These are phyloP conservation scores for Leccinum disarticulatum DNA, from an alignment of 768 basidiomycete genomes.

Conservation along the genomic window DNA sequence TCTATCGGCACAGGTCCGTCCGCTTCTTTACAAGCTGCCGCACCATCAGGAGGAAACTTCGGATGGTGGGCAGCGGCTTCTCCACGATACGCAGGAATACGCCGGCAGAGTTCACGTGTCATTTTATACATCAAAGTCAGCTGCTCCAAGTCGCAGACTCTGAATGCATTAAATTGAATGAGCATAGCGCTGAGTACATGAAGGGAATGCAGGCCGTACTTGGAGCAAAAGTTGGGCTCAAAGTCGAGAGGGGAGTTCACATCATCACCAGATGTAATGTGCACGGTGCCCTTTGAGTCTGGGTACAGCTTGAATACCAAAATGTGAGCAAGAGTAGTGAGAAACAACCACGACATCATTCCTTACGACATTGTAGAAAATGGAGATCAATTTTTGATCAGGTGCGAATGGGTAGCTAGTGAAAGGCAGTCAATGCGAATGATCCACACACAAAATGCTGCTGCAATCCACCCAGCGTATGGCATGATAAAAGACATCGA, in stretches of 20 bases:
- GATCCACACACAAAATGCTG: not conserved
- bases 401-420: constrained; percentile 28
- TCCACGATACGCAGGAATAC: constrained; percentile 41
- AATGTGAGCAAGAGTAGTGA: not conserved
- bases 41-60: constrained; percentile 28
- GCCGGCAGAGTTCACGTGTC: constrained; percentile 51
- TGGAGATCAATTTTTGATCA: constrained; percentile 28
- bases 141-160: constrained; percentile 40
- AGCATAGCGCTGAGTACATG: not conserved
- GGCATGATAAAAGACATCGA: constrained; percentile 46
- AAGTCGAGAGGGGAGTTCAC: constrained; percentile 45
- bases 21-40: constrained; percentile 24
- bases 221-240: constrained; percentile 43
- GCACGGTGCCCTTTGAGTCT: constrained; percentile 44
- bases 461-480: constrained; percentile 38
- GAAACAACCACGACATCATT: too few relatives aligned
- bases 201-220: constrained; percentile 31
- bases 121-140: constrained; percentile 57
- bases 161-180: not conserved
- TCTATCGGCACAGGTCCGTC: constrained; percentile 15
- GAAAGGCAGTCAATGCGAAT: not conserved
- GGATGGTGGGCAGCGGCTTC: constrained; percentile 24
- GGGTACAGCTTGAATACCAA: constrained; percentile 39
- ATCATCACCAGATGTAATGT: constrained; percentile 45
- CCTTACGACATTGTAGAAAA: constrained; percentile 37